phyloP scores from a whole-genome alignment of 2,329 filamentous ascomycete genomes.

The Hypomyces perniciosus region DNA sequence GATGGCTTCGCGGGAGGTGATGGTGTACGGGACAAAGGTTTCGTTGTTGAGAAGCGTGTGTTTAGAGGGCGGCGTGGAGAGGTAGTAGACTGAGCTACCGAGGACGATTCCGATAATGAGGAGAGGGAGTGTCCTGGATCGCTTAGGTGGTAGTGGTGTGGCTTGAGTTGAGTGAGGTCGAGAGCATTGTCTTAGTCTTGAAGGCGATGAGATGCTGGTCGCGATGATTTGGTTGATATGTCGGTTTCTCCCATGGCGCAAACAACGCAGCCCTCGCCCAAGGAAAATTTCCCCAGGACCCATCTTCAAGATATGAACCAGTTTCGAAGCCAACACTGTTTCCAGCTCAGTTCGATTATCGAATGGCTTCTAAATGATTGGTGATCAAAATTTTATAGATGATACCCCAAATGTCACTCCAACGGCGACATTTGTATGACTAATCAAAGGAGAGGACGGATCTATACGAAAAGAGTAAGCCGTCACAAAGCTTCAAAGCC shows the following conservation, averaged over 20 bases:
- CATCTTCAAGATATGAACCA: neutral
- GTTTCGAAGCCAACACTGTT: too few species aligned
- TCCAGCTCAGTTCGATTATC: too few species aligned
- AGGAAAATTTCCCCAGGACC: neutral
- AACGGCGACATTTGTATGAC: too few species aligned
- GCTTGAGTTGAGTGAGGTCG: constrained; percentile 1
- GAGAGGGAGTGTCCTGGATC: constrained; percentile 20
- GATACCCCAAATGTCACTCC: too few species aligned
- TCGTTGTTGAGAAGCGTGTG: constrained; percentile 45
- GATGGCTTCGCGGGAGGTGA: constrained; percentile 55
- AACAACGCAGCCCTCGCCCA: neutral
- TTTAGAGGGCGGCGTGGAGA: constrained; percentile 18
- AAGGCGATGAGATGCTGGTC: neutral
- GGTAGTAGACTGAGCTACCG: constrained; percentile 22
- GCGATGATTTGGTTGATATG: neutral
- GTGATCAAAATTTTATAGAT: too few species aligned
- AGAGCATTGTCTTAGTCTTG: neutral
- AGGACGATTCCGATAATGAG: constrained; percentile 20
- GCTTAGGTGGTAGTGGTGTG: neutral
- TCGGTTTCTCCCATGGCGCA: neutral
- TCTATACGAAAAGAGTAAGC: too few species aligned
- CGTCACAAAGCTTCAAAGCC: too few species aligned
- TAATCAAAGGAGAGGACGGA: too few species aligned
- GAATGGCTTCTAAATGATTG: too few species aligned
- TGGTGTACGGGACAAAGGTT: constrained; percentile 60